phyloP scores from a whole-genome alignment of 805 yeast genomes.

The Ogataea haglerorum region DNA sequence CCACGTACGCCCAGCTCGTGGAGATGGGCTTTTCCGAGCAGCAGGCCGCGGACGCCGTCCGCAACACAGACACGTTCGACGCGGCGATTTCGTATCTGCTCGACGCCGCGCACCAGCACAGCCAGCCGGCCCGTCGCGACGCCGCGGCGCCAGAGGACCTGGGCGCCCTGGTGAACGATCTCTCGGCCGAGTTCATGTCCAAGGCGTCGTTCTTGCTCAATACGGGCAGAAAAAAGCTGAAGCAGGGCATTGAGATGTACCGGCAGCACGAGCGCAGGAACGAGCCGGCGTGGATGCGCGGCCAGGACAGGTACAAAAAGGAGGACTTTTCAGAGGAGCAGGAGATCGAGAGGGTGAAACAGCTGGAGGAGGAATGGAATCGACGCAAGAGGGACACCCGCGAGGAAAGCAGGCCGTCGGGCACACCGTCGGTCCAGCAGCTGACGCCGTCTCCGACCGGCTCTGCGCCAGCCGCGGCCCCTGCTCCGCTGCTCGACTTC shows the following conservation, averaged over 20 bases:
- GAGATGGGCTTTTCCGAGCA: constrained; percentile 77
- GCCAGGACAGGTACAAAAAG: constrained; percentile 46
- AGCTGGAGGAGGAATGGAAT: constrained; percentile 33
- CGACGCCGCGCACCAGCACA: constrained; percentile 50
- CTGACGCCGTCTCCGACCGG: background rate
- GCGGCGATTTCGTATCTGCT: constrained; percentile 65
- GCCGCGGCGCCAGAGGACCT: constrained; percentile 30
- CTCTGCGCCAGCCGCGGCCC: background rate
- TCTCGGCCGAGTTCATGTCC: constrained; percentile 53
- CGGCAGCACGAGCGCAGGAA: constrained; percentile 35
- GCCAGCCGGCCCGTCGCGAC: constrained; percentile 5
- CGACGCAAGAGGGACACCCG: constrained; percentile 33
- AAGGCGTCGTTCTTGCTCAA: constrained; percentile 59
- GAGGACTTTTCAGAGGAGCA: constrained; percentile 41
- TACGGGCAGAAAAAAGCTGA: constrained; percentile 57
- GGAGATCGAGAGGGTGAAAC: constrained; percentile 34
- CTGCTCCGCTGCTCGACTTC: background rate
- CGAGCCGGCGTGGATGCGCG: constrained; percentile 75
- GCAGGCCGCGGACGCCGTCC: constrained; percentile 58
- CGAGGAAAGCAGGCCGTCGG: background rate
- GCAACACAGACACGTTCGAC: constrained; percentile 45
- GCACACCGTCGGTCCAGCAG: background rate
- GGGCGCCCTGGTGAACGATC: constrained; percentile 43
- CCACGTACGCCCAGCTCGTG: constrained; percentile 55
- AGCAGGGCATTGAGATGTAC: constrained; percentile 60